phyloP scores from a whole-genome alignment of 805 yeast genomes.

The Starmerella potacharoeniae region DNA sequence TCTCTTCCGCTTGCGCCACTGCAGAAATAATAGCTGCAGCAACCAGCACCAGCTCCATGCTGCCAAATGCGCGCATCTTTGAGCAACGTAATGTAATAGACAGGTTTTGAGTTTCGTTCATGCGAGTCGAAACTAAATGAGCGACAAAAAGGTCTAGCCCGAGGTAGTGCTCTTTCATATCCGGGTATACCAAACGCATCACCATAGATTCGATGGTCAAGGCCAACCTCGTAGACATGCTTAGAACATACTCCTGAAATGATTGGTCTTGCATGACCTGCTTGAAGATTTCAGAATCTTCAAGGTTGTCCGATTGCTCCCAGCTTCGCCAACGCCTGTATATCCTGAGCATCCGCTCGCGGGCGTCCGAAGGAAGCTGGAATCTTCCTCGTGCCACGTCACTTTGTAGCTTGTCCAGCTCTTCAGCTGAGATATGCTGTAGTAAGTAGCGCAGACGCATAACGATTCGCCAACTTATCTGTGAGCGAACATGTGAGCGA shows the following conservation, averaged over 20 bases:
- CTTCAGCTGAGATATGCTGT: constrained; percentile 39
- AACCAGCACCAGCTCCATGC: constrained; percentile 19
- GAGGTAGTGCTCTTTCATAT: constrained; percentile 14
- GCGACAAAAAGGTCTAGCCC: constrained; percentile 9
- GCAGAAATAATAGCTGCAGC: constrained; percentile 8
- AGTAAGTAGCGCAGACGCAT: constrained; percentile 68
- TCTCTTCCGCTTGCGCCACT: background rate
- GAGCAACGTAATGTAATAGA: constrained; percentile 19
- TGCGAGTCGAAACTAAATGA: constrained; percentile 10
- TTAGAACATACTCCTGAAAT: constrained; percentile 15
- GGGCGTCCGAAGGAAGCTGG: constrained; percentile 43
- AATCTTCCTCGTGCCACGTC: constrained; percentile 30
- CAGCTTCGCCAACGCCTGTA: constrained; percentile 81
- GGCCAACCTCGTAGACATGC: constrained; percentile 8
- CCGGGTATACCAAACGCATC: constrained; percentile 11
- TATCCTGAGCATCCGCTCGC: constrained; percentile 41
- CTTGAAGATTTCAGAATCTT: constrained; percentile 23
- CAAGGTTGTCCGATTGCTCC: constrained; percentile 41
- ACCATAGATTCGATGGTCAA: constrained; percentile 15
- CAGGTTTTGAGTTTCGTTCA: constrained; percentile 15
- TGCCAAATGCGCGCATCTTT: constrained; percentile 20
- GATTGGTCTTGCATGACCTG: constrained; percentile 14
- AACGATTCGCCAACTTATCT: constrained; percentile 79
- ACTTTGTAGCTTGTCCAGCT: constrained; percentile 34
- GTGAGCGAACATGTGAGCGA: constrained; percentile 61